phyloP scores from a whole-genome alignment of 2,329 filamentous ascomycete species.

The Fusarium kyushuense region DNA sequence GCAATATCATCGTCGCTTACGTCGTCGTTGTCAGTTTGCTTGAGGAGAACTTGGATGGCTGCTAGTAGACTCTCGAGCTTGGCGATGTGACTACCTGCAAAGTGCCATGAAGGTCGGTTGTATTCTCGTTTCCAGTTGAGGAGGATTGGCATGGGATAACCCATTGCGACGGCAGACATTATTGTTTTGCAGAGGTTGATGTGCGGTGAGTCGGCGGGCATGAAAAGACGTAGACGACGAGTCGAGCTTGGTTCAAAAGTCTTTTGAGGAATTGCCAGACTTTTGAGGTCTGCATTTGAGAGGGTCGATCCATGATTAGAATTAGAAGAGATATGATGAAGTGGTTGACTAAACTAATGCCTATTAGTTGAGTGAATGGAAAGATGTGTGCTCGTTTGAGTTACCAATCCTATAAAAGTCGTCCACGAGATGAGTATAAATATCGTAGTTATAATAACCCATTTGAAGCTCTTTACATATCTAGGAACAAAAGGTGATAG shows the following conservation, averaged over 20 bases:
- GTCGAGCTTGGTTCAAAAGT: slow-evolving; percentile 12
- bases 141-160: slow-evolving; percentile 54
- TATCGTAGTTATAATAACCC: not conserved
- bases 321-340: not conserved
- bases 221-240: slow-evolving; percentile 53
- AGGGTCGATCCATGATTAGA: not conserved
- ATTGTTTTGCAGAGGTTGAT: slow-evolving; percentile 56
- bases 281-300: slow-evolving; percentile 19
- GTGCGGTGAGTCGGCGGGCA: slow-evolving; percentile 54
- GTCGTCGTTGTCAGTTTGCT: slow-evolving; percentile 17
- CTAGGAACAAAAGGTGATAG: not conserved
- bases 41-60: slow-evolving; percentile 49
- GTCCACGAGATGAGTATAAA: slow-evolving; percentile 30
- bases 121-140: slow-evolving; percentile 56
- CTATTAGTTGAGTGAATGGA: not conserved
- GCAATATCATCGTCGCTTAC: slow-evolving; percentile 51
- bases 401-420: slow-evolving; percentile 6
- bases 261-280: slow-evolving; percentile 19
- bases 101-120: slow-evolving; percentile 54
- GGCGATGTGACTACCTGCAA: slow-evolving; percentile 55
- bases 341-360: slow-evolving; percentile 27
- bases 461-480: slow-evolving; percentile 18
- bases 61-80: slow-evolving; percentile 53
- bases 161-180: slow-evolving; percentile 55
- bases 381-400: rapidly evolving